Conservation (phyloP, 495 filamentous ascomycete species). For the Clohesyomyces aquaticus region DNA sequence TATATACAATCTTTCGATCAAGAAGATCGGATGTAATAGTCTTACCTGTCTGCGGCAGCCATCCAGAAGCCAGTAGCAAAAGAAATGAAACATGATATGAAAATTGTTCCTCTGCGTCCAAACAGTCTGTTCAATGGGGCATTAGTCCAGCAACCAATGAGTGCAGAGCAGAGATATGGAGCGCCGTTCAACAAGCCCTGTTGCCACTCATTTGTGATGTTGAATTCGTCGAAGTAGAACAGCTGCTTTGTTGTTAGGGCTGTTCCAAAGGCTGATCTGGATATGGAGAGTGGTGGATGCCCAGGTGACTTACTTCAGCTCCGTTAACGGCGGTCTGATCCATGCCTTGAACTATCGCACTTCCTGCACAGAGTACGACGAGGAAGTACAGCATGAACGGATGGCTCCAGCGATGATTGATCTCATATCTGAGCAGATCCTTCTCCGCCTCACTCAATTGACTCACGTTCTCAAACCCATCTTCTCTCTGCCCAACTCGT, state of each 20-base stretch:
- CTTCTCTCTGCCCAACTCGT: too few species aligned
- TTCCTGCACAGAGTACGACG: constrained; percentile 15
- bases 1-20: too few species aligned
- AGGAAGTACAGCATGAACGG: constrained; percentile 31
- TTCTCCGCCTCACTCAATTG: constrained; percentile 24
- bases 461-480: constrained; percentile 11
- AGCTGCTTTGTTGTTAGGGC: too few species aligned
- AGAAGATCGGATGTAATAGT: too few species aligned
- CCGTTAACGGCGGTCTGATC: constrained; percentile 28
- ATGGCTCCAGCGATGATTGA: constrained; percentile 30
- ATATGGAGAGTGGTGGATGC: too few species aligned
- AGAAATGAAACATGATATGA: constrained; percentile 26
- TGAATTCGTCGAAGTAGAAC: constrained; percentile 23
- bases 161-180: constrained; percentile 17
- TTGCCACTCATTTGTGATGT: constrained; percentile 11
- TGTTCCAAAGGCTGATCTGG: too few species aligned
- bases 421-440: constrained; percentile 17
- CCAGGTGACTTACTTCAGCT: constrained; percentile 20
- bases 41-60: too few species aligned
- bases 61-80: constrained; percentile 12
- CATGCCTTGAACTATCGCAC: constrained; percentile 34
- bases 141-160: constrained; percentile 25
- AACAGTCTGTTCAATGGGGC: constrained; percentile 21
- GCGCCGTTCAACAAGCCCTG: constrained; percentile 22
- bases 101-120: constrained; percentile 26